Evolutionary conservation across 345 rosid species (phyloP), one percentile per base, ranked within the genome.

Genomic region (Aquilaria sinensis): DNA sequence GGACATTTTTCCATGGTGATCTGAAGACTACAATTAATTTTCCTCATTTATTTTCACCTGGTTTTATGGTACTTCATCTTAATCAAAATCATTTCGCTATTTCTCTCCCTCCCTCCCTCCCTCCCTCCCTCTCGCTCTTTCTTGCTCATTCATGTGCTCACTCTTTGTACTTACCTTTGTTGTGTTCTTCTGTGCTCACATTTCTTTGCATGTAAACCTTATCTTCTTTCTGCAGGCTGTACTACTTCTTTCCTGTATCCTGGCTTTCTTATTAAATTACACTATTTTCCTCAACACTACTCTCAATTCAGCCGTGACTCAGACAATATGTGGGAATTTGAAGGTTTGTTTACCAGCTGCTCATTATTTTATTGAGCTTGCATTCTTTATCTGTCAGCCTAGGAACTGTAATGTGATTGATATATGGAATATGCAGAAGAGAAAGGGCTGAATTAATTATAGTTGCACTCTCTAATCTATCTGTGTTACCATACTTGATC

Each of bases 201-300:
- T 47, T 47, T 2, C 37, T 41, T 15, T 60, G 50, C 13, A 31
- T 48, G 59, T 23, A 23, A 60, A 30, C 60, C 52, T 49, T 13
- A 16, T 63, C 57, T 48, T 48, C 65, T 53, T 51, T 65, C 70
- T 56, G 68, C 89, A 94, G 99, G 83, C 51, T 65, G 86, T 94
- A 74, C 57, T 94, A 71, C 62, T 88, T 59, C 74, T 84, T 74
- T 94, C 99, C 47, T 91, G 97, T 59, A 65, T 76, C 15, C 69
- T 94, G 73, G 97, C 99, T 67, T 94, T 94, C 89, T 89, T 91
- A 87, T 77, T 94, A 79, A 91, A 91, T 74, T 94, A 94, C 77
- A 74, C 96, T 68, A 85, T 94, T 48, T 94, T 94, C 83, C 85
- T 91, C 31, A 94, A 94, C 75, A 94, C 99, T 51, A 88, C 96